Conservation (phyloP, 805 yeast genomes). For the Tetrapisispora taiwanensis region DNA sequence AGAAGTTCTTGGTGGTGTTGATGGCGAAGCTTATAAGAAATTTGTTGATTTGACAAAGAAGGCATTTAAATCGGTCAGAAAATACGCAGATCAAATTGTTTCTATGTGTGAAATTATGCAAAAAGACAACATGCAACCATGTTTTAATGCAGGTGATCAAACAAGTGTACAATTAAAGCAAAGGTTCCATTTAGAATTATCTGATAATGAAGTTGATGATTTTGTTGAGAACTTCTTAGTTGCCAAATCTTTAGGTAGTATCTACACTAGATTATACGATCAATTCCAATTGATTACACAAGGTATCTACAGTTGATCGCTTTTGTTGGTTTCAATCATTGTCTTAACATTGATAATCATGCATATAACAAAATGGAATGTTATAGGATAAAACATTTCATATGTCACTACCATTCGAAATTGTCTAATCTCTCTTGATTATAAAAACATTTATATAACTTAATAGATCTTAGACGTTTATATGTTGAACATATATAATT, state of each 20-base stretch:
- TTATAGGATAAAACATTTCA: neutral
- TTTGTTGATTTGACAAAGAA: slow-evolving; percentile 57
- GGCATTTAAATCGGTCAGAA: slow-evolving; percentile 66
- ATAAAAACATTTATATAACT: too few relatives aligned
- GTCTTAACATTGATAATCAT: too few relatives aligned
- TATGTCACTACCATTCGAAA: too few relatives aligned
- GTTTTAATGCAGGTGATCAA: slow-evolving; percentile 79
- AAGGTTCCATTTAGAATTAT: slow-evolving; percentile 67
- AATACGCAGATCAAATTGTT: slow-evolving; percentile 62
- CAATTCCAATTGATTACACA: slow-evolving; percentile 92
- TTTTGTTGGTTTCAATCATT: too few relatives aligned
- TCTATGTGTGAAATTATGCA: slow-evolving; percentile 91
- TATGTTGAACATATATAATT: neutral
- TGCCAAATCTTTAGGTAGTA: slow-evolving; percentile 73
- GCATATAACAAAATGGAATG: too few relatives aligned
- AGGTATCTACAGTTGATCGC: slow-evolving; percentile 67
- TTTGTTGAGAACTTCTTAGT: slow-evolving; percentile 73
- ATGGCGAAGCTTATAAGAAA: slow-evolving; percentile 46
- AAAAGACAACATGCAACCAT: slow-evolving; percentile 79
- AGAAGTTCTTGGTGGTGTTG: slow-evolving; percentile 75
- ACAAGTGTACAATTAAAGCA: slow-evolving; percentile 73
- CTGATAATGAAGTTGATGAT: slow-evolving; percentile 51
- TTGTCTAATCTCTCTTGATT: too few relatives aligned
- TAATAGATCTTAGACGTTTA: too few relatives aligned
- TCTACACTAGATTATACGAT: slow-evolving; percentile 86